Evolutionary conservation across 2,329 filamentous ascomycete species (phyloP), one percentile per base, ranked within the genome.

Genomic region (Aureobasidium subglaciale): DNA sequence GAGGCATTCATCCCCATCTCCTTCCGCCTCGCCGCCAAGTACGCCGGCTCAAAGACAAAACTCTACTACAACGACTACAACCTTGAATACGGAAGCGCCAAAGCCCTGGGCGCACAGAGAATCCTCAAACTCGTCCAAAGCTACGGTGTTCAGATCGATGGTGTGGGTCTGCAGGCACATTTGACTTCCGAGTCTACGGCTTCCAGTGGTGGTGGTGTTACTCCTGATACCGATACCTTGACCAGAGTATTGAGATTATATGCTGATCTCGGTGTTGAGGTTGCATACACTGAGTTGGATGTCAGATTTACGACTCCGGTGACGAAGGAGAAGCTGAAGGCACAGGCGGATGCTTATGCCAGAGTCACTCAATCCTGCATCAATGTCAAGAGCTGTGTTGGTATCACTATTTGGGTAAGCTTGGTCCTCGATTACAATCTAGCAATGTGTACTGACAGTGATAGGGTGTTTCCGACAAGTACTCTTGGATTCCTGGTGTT

Each of bases 241-340:
- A 66, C 66, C 11, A 75, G 78, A 4, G 58, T 60, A 20, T 72
- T 85, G 60, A 71, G 76, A 59, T 70, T 72, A 1, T 78, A 82
- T 48, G 78, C 76, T 2, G 64, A 64, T n/a, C 68, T 79, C 20
- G 75, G 74, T 16, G 73, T 79, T 18, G 81, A 86, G 60, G 74
- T 85, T 25, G 82, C 82, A 8, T 73, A 84, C 55, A 85, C 82
- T 2, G 83, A 86, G 70, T 73, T 86, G 16, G 85, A 88, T 63
- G 85, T 87, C 61, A 62, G 67, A 29, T 62, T 69, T 25, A 59
- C 43, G 27, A 63, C 63, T 1, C 68, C 68, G 2, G 61, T 62
- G 3, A 67, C 63, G 2, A 57, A 61, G 2, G 58, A 59, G 1
- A 63, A 63, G 11, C 56, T 66, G 15, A 52, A 60, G 9, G 63